A percentile compares a stretch with the other conserved stretches of the same genome.
phyloP scores from a whole-genome alignment of 176 grass and related monocot genomes.

The Oryza punctata region DNA sequence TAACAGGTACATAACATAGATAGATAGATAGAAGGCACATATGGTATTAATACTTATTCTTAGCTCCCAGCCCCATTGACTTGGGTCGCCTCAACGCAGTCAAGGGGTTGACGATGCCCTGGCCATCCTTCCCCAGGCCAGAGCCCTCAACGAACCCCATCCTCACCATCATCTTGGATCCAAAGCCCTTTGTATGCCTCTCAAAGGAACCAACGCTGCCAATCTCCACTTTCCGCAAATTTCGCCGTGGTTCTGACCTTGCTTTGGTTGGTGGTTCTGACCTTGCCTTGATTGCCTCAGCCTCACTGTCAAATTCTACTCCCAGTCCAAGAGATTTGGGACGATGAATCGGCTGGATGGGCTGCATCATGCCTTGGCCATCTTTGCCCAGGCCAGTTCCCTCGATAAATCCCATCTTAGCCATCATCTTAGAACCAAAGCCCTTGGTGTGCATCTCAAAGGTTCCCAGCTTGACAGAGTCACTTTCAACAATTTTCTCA shows the following conservation, averaged over 20 bases:
- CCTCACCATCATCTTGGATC: conserved; percentile 87
- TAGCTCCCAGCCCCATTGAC: conserved; percentile 56
- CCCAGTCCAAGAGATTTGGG: conserved; percentile 93
- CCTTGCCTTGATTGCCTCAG: conserved; percentile 44
- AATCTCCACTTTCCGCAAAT: neutral
- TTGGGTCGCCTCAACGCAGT: conserved; percentile 60
- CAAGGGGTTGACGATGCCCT: conserved; percentile 69
- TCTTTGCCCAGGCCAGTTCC: conserved; percentile 84
- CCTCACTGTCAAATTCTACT: conserved; percentile 61
- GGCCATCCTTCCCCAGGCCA: conserved; percentile 74
- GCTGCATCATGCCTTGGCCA: conserved; percentile 79
- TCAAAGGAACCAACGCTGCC: conserved; percentile 66
- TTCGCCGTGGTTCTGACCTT: conserved; percentile 34
- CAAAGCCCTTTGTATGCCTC: conserved; percentile 91
- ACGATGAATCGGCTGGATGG: conserved; percentile 69
- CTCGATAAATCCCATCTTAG: conserved; percentile 92
- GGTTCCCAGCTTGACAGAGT: conserved; percentile 48
- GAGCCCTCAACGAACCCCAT: conserved; percentile 83
- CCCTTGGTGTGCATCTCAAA: conserved; percentile 91
- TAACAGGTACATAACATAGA: conserved; percentile 19
- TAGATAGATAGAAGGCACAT: neutral
- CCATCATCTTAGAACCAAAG: conserved; percentile 97
- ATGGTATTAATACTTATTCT: conserved; percentile 42
- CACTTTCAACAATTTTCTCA: conserved; percentile 38
- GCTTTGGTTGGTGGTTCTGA: conserved; percentile 14